phyloP scores from a whole-genome alignment of 2,329 filamentous ascomycete genomes.

The Trichophyton equinum region DNA sequence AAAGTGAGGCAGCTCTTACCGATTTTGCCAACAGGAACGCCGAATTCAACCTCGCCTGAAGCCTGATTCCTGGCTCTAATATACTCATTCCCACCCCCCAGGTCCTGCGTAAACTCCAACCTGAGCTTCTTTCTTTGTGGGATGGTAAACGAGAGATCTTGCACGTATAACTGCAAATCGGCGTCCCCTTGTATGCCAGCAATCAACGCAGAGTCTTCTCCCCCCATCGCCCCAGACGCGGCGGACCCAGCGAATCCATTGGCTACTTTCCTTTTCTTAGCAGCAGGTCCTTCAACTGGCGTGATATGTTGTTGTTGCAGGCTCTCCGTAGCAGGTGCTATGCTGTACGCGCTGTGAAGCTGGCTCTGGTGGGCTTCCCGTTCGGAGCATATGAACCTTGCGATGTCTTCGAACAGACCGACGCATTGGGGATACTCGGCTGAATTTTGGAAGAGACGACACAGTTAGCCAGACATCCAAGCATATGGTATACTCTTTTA shows the following conservation, averaged over 20 bases:
- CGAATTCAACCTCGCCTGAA: slow-evolving; percentile 42
- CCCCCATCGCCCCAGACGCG: slow-evolving; percentile 9
- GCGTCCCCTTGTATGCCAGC: slow-evolving; percentile 25
- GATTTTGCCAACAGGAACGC: slow-evolving; percentile 38
- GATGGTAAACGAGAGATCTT: slow-evolving; percentile 48
- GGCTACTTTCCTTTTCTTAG: slow-evolving; percentile 41
- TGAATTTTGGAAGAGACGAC: slow-evolving; percentile 11
- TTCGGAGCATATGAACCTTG: slow-evolving; percentile 32
- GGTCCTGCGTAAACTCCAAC: slow-evolving; percentile 40
- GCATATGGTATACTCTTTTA: not conserved
- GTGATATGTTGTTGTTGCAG: slow-evolving; percentile 12
- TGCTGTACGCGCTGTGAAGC: slow-evolving; percentile 16
- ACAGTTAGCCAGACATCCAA: not conserved
- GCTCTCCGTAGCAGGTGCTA: slow-evolving; percentile 4
- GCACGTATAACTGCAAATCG: slow-evolving; percentile 34
- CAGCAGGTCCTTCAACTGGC: slow-evolving; percentile 23
- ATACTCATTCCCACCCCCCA: slow-evolving; percentile 18
- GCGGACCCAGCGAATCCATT: slow-evolving; percentile 20
- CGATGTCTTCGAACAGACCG: slow-evolving; percentile 39
- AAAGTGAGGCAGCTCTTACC: slow-evolving; percentile 25
- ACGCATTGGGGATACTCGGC: slow-evolving; percentile 27
- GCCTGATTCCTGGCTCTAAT: slow-evolving; percentile 40
- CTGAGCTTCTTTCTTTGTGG: slow-evolving; percentile 53
- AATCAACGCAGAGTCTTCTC: slow-evolving; percentile 19
- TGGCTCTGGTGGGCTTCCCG: slow-evolving; percentile 16